Percentiles rank a stretch among this genome's conserved stretches.
These are phyloP conservation scores for Blastomyces parvus DNA, from an alignment of 2,329 filamentous ascomycete species.

Conservation along the genomic window DNA sequence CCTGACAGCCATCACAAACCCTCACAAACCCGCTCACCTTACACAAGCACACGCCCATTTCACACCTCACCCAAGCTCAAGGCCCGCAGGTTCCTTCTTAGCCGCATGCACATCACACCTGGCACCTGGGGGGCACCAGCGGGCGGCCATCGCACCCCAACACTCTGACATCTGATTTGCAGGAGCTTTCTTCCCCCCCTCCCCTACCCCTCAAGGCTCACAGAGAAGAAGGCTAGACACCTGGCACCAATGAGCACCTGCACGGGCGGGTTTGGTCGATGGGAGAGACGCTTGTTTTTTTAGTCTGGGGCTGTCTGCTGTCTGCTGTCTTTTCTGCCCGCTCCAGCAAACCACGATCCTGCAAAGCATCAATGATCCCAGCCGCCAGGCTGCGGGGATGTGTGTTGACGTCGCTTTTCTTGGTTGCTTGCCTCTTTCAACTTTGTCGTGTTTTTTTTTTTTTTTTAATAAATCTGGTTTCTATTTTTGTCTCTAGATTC, in stretches of 20 bases:
- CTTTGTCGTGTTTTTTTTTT: too few relatives aligned
- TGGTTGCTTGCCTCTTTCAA: too few relatives aligned
- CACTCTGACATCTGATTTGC: neutral
- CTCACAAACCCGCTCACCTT: too few relatives aligned
- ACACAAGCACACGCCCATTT: neutral
- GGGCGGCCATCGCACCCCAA: neutral
- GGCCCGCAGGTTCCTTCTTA: neutral
- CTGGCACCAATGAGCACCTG: conserved; percentile 1
- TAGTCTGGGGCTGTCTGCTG: neutral
- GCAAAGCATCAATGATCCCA: too few relatives aligned
- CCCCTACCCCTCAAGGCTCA: too few relatives aligned
- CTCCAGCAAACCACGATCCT: too few relatives aligned
- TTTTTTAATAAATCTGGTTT: neutral
- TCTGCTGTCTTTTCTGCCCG: neutral
- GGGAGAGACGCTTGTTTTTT: neutral
- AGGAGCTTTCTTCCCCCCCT: neutral
- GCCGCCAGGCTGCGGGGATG: neutral
- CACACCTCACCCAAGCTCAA: neutral
- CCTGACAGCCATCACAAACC: neutral
- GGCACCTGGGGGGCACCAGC: too few relatives aligned
- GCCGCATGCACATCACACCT: neutral
- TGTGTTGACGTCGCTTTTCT: too few relatives aligned
- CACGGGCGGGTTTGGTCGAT: neutral
- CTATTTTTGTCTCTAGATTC: neutral
- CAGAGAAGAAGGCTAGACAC: too few relatives aligned